phyloP scores from a whole-genome alignment of 2,329 filamentous ascomycete genomes.

The Cytospora piceicola region DNA sequence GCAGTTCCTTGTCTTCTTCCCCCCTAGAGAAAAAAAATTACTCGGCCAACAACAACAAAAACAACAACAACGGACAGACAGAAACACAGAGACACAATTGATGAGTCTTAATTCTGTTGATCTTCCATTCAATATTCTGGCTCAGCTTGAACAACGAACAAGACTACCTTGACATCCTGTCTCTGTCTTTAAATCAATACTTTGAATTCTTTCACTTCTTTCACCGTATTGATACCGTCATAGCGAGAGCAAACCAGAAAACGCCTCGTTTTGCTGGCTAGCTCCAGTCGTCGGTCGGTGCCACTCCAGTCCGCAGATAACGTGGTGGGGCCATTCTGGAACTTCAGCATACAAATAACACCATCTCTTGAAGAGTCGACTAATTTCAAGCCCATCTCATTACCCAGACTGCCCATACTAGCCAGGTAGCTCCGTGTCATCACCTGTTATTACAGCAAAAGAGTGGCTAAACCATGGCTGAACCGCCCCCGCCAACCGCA shows the following conservation, averaged over 20 bases:
- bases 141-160: not conserved
- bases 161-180: not conserved
- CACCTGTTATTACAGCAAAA: not conserved
- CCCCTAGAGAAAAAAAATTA: not conserved
- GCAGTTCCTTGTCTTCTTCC: not conserved
- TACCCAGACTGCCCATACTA: too few relatives aligned
- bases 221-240: not conserved
- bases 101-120: not conserved
- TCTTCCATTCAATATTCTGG: not conserved
- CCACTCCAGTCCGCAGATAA: conserved; percentile 2
- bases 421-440: not conserved
- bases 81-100: not conserved
- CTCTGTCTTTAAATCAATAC: not conserved
- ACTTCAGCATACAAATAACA: not conserved
- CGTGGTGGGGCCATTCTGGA: not conserved
- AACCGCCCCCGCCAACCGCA: conserved; percentile 12
- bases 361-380: not conserved
- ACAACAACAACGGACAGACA: not conserved
- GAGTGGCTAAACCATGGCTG: conserved; percentile 20
- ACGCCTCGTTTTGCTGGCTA: not conserved
- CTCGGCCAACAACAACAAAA: not conserved
- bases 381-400: not conserved
- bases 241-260: not conserved
- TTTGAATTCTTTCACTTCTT: too few relatives aligned
- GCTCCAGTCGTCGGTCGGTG: not conserved